These are phyloP conservation scores for Fusarium sp. DNA, from an alignment of 2,329 filamentous ascomycete species.

Conservation along the genomic window DNA sequence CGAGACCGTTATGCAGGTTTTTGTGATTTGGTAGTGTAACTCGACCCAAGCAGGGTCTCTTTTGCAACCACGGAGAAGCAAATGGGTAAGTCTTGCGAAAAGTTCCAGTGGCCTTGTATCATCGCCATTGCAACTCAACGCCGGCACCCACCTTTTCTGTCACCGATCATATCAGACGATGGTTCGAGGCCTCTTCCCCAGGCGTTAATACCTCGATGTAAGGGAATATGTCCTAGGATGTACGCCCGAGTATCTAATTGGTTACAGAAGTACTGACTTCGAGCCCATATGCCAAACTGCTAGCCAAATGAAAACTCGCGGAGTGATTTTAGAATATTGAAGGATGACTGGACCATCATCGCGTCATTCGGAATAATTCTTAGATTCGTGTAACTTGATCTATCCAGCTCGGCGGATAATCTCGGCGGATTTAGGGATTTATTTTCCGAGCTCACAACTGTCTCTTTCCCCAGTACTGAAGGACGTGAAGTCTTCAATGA, in stretches of 20 bases:
- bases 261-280: not conserved
- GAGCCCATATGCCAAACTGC: accelerated
- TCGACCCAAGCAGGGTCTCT: not conserved
- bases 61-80: not conserved
- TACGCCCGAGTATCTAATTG: not conserved
- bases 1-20: not conserved
- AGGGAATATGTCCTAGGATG: accelerated
- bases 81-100: not conserved
- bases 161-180: not conserved
- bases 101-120: not conserved
- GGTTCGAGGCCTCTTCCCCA: not conserved
- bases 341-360: not conserved
- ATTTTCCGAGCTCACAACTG: not conserved
- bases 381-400: not conserved
- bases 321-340: accelerated
- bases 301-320: not conserved
- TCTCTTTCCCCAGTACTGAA: too few species aligned
- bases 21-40: not conserved
- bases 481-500: not conserved
- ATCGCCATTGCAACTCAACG: not conserved
- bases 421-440: not conserved
- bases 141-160: not conserved
- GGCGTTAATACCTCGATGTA: accelerated
- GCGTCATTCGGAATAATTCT: not conserved
- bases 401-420: not conserved